These are phyloP conservation scores for Aaosphaeria pasadenensis DNA, from an alignment of 2,329 filamentous ascomycete genomes.

Conservation along the genomic window DNA sequence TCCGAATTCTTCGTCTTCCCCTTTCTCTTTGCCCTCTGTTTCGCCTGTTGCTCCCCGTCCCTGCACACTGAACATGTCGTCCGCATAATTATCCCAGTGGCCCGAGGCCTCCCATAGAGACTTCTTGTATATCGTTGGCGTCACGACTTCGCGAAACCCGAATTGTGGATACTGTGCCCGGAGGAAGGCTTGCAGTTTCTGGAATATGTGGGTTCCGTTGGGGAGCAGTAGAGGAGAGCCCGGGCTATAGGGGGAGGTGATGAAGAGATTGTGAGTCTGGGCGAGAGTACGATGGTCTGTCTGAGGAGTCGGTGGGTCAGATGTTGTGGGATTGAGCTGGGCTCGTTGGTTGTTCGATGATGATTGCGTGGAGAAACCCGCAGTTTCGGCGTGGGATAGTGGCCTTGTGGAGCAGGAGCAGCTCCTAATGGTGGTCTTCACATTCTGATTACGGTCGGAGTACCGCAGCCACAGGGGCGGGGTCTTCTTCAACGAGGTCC, in stretches of 20 bases:
- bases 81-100: conserved; percentile 84
- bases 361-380: conserved; percentile 7
- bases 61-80: conserved; percentile 86
- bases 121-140: conserved; percentile 87
- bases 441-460: conserved; percentile 3
- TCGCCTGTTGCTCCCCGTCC: conserved; percentile 49
- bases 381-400: conserved; percentile 19
- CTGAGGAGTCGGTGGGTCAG: conserved; percentile 34
- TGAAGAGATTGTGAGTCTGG: conserved; percentile 69
- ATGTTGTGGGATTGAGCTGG: conserved; percentile 29
- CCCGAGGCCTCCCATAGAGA: conserved; percentile 82
- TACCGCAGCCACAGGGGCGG: no score
- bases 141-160: conserved; percentile 85
- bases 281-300: conserved; percentile 52
- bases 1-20: conserved; percentile 70
- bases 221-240: conserved; percentile 84
- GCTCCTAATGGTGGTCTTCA: conserved; percentile 11
- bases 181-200: conserved; percentile 76
- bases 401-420: conserved; percentile 34
- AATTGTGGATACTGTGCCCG: conserved; percentile 81
- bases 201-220: conserved; percentile 78
- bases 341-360: conserved; percentile 7
- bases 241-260: conserved; percentile 74
- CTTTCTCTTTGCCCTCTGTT: conserved; percentile 43
- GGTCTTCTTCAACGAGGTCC: no score